phyloP scores from a whole-genome alignment of 1,284 basidiomycete genomes.

The Sporisorium graminicola region DNA sequence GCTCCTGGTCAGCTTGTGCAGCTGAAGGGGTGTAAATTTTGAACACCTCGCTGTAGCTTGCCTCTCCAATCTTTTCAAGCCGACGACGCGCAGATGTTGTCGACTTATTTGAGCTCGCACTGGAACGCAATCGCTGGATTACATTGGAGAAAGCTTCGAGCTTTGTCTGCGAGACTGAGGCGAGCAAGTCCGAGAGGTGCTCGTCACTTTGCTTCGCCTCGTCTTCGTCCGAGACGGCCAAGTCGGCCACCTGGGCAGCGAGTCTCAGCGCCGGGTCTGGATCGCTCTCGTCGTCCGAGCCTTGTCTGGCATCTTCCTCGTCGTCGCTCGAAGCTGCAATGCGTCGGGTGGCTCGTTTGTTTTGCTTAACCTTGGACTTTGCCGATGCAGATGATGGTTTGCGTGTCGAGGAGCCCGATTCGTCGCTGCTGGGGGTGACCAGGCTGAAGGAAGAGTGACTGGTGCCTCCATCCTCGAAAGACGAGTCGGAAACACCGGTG shows the following conservation, averaged over 20 bases:
- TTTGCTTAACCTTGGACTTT: slow-evolving; percentile 22
- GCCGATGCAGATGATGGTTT: neutral
- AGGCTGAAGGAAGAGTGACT: slow-evolving; percentile 31
- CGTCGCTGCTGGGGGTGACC: slow-evolving; percentile 13
- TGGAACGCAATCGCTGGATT: slow-evolving; percentile 14
- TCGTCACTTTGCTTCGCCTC: neutral
- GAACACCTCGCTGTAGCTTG: slow-evolving; percentile 97
- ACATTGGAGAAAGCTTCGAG: slow-evolving; percentile 15
- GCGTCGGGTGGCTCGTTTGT: slow-evolving; percentile 21
- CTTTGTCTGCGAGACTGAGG: slow-evolving; percentile 30
- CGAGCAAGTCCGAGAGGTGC: slow-evolving; percentile 20
- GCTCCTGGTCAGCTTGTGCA: neutral
- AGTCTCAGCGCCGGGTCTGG: slow-evolving; percentile 26
- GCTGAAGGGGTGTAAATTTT: slow-evolving; percentile 58
- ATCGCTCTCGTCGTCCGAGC: slow-evolving; percentile 27
- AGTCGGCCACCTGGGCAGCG: slow-evolving; percentile 18
- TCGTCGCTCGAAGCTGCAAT: slow-evolving; percentile 29
- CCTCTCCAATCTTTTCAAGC: slow-evolving; percentile 87
- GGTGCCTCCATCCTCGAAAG: slow-evolving; percentile 19
- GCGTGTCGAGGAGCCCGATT: neutral
- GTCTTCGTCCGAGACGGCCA: slow-evolving; percentile 12
- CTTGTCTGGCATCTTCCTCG: slow-evolving; percentile 11
- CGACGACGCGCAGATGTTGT: slow-evolving; percentile 11
- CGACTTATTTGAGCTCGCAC: neutral
- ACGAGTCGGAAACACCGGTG: slow-evolving; percentile 15